Conservation (phyloP, 768 basidiomycete genomes). For the Xerocomus potaroensis region DNA sequence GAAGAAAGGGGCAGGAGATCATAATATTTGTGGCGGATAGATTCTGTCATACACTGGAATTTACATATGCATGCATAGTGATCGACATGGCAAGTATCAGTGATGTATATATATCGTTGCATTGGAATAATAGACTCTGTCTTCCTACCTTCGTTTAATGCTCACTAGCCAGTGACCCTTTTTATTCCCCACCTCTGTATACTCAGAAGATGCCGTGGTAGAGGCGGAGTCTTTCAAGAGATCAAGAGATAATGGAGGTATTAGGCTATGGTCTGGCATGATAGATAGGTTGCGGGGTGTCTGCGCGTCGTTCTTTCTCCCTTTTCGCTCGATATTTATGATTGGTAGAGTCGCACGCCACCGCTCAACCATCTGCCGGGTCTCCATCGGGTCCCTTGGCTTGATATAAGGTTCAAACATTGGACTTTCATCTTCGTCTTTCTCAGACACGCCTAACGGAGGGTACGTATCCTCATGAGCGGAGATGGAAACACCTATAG, state of each 20-base stretch:
- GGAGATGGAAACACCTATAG: slow-evolving; percentile 23
- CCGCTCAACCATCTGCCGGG: slow-evolving; percentile 28
- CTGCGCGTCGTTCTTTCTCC: slow-evolving; percentile 8
- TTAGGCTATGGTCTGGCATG: slow-evolving; percentile 7
- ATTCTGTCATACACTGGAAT: background rate
- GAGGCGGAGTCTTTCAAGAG: slow-evolving; percentile 24
- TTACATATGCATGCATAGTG: too few relatives aligned
- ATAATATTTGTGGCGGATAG: background rate
- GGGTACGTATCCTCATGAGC: slow-evolving; percentile 11
- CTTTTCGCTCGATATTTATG: slow-evolving; percentile 6
- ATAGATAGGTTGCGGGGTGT: background rate
- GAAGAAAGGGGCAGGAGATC: slow-evolving; percentile 25
- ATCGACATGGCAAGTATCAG: too few relatives aligned
- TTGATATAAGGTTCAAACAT: slow-evolving; percentile 15
- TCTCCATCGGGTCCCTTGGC: slow-evolving; percentile 22
- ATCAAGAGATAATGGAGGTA: slow-evolving; percentile 21
- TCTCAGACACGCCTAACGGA: slow-evolving; percentile 21
- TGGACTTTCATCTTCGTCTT: slow-evolving; percentile 9
- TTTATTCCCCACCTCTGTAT: slow-evolving; percentile 29
- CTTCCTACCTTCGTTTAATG: slow-evolving; percentile 15
- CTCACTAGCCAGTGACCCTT: slow-evolving; percentile 32
- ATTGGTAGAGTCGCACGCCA: slow-evolving; percentile 29
- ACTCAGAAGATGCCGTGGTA: slow-evolving; percentile 29
- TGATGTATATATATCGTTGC: too few relatives aligned
- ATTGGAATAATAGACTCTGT: too few relatives aligned